phyloP scores from a whole-genome alignment of 352 stramenopile genomes.

The Phytophthora palmivora region DNA sequence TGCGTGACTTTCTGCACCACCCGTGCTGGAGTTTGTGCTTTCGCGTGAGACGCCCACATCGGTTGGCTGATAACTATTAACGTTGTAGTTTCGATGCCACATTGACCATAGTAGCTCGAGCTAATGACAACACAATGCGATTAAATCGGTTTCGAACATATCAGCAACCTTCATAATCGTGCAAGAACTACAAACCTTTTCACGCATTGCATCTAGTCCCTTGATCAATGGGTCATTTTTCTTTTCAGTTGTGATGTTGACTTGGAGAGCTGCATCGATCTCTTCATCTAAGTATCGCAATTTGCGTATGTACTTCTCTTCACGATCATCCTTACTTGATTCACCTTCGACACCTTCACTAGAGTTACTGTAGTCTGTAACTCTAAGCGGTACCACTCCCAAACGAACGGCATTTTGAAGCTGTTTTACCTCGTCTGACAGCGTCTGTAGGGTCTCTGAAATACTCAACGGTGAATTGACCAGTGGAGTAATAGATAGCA shows the following conservation, averaged over 20 bases:
- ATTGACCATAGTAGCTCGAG: conserved; percentile 66
- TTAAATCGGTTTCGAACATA: not conserved
- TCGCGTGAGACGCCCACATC: conserved; percentile 4
- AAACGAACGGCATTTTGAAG: conserved; percentile 58
- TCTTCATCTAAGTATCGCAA: conserved; percentile 74
- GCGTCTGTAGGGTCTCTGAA: conserved; percentile 59
- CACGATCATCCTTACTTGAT: conserved; percentile 36
- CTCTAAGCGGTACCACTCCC: conserved; percentile 46
- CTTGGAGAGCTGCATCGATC: conserved; percentile 65
- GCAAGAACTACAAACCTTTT: conserved; percentile 51
- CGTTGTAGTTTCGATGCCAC: conserved; percentile 74
- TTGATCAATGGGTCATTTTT: conserved; percentile 84
- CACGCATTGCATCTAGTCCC: conserved; percentile 62
- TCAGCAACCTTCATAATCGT: not conserved
- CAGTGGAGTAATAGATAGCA: conserved; percentile 63
- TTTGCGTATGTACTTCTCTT: conserved; percentile 65
- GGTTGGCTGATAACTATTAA: conserved; percentile 20
- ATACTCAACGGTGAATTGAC: conserved; percentile 69
- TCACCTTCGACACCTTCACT: conserved; percentile 23
- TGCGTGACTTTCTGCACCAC: conserved; percentile 5
- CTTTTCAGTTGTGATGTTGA: conserved; percentile 76
- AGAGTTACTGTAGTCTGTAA: conserved; percentile 16
- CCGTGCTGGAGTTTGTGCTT: conserved; percentile 1
- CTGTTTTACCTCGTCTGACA: conserved; percentile 66
- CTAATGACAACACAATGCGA: conserved; percentile 19